Base-by-base conservation (phyloP, 345 rosid species). In the Trapa bicornis region DNA sequence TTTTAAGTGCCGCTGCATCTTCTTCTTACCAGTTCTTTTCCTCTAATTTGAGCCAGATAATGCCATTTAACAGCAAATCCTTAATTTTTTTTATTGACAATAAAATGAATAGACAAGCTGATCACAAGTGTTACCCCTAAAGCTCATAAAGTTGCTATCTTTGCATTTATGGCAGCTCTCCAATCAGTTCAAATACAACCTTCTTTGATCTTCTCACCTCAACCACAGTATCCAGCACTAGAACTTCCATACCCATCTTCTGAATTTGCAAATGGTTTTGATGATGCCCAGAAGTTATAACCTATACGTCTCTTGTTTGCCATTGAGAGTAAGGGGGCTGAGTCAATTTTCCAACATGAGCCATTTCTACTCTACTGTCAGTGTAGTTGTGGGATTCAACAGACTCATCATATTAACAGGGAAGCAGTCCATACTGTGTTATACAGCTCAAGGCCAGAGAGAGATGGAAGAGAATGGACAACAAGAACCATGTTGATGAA, bases 101-200 rank as follows among this genome's bases (percentile, higher is more conserved):
- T 3, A 41, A 41, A 41, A 41, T 41, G 43, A 45, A 45, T 4
- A 45, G 1, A 1, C 12, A 7, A 45, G 11, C 7, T 7, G 48
- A 45, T 45, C 48, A 11, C 7, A 45, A 11, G 7, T 45, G 11
- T 45, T 45, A 45, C 48, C 9, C 48, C 2, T 45, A 45, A 4
- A 13, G 12, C 8, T 13, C 11, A 45, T 7, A 0, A 45, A 45
- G 11, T 7, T 0, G 10, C 13, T 45, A 2, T 11, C 48, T 45
- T 7, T 2, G 5, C 48, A 7, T 45, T 45, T 45, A 67, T 89
- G 98, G 95, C 89, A 87, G 56, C 87, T 89, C 75, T 62, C 85
- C 64, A 86, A 78, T 66, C 94, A 86, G 71, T 83, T 80, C 87
- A 92, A 89, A 92, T 89, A 79, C 11, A 45, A 0, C 22, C 22